Percentiles rank a stretch among this genome's conserved stretches.
These are phyloP conservation scores for Penicillium ochrochloron DNA, from an alignment of 495 filamentous ascomycete genomes.

Conservation along the genomic window DNA sequence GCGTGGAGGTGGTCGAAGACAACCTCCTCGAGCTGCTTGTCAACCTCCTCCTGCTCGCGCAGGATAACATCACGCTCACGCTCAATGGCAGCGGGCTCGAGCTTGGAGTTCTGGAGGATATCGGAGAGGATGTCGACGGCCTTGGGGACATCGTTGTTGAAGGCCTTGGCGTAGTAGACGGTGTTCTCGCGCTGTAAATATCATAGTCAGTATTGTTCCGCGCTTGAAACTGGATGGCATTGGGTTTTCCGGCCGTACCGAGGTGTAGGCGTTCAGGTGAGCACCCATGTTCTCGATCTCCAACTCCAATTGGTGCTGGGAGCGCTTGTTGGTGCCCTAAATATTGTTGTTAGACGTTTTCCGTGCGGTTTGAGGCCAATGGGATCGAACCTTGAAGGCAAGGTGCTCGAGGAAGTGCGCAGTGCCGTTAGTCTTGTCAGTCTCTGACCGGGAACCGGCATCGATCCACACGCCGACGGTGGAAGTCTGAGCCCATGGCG, in stretches of 20 bases:
- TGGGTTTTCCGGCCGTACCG: conserved; percentile 65
- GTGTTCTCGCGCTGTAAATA: conserved; percentile 87
- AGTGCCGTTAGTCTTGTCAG: conserved; percentile 97
- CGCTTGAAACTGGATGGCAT: conserved; percentile 8
- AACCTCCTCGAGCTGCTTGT: conserved; percentile 99
- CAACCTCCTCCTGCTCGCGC: conserved; percentile 98
- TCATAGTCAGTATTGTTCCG: conserved; percentile 38
- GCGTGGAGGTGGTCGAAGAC: conserved; percentile 99
- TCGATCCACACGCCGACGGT: conserved; percentile 99
- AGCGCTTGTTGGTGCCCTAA: conserved; percentile 88
- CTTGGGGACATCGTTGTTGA: conserved; percentile 95
- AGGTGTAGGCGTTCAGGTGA: conserved; percentile 99
- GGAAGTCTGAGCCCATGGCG: conserved; percentile 96
- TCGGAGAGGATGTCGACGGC: conserved; percentile 97
- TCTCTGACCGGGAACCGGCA: conserved; percentile 96
- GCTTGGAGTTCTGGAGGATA: conserved; percentile 98
- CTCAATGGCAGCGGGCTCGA: conserved; percentile 90
- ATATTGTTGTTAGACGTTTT: conserved; percentile 35
- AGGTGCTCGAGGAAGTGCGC: conserved; percentile 99
- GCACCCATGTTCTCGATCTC: conserved; percentile 99
- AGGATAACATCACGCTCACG: conserved; percentile 97
- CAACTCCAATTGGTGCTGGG: conserved; percentile 94
- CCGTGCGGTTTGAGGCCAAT: conserved; percentile 10
- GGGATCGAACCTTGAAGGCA: conserved; percentile 84
- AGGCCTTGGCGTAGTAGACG: conserved; percentile 98